phyloP scores from a whole-genome alignment of 306 rosid genomes.

The Begonia masoniana region DNA sequence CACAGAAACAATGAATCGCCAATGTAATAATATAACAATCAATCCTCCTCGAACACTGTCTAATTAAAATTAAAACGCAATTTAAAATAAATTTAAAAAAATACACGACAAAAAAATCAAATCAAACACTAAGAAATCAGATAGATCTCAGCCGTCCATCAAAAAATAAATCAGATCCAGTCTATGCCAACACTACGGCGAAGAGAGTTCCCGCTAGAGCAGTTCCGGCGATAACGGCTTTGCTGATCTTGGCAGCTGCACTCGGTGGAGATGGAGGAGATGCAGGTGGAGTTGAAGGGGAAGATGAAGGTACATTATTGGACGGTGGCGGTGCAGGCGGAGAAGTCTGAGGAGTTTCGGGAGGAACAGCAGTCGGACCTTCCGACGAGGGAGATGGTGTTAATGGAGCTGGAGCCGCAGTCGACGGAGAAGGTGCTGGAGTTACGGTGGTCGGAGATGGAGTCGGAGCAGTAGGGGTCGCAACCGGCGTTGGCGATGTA shows the following conservation, averaged over 20 bases:
- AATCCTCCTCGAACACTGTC: neutral
- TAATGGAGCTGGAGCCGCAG: neutral
- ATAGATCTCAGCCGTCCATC: conserved; percentile 49
- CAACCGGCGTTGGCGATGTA: conserved; percentile 5
- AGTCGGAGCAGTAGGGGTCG: conserved; percentile 10
- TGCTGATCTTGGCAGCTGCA: conserved; percentile 7
- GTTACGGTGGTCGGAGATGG: conserved; percentile 6
- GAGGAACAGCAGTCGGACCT: conserved; percentile 8
- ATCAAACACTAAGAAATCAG: conserved; percentile 4
- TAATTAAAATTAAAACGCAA: conserved; percentile 2
- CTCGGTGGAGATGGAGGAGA: conserved; percentile 13
- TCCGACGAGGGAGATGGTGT: too few species aligned
- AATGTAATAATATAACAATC: neutral
- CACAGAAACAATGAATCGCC: conserved; percentile 1
- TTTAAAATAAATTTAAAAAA: conserved; percentile 3
- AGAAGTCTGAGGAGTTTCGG: conserved; percentile 5
- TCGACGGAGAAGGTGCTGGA: conserved; percentile 14
- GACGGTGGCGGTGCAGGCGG: conserved; percentile 9
- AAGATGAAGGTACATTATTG: conserved; percentile 8
- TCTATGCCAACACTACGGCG: conserved; percentile 51
- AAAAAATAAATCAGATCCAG: conserved; percentile 18
- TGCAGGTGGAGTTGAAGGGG: conserved; percentile 19
- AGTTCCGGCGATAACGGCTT: conserved; percentile 34
- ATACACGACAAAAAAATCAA: conserved; percentile 7
- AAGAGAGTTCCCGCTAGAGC: conserved; percentile 52